These are phyloP conservation scores for Clathrospora elynae DNA, from an alignment of 2,329 filamentous ascomycete genomes.

Conservation along the genomic window DNA sequence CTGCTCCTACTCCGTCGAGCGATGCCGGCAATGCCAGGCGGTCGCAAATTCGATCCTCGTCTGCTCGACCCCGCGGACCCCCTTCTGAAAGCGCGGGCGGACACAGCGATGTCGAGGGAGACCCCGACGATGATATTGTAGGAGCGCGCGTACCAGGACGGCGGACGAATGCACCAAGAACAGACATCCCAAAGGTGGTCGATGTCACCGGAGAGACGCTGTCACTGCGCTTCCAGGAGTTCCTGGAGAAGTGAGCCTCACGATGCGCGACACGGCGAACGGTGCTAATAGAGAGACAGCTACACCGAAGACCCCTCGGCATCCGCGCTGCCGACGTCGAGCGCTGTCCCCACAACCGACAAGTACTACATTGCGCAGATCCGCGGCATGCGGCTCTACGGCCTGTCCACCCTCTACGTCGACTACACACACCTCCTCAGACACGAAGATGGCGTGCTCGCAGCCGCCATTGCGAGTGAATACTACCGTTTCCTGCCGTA, in stretches of 20 bases:
- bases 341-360: slow-evolving; percentile 70
- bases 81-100: slow-evolving; percentile 58
- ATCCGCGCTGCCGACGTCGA: slow-evolving; percentile 68
- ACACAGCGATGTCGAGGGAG: slow-evolving; percentile 62
- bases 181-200: slow-evolving; percentile 72
- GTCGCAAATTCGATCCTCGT: slow-evolving; percentile 53
- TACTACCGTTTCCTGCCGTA: slow-evolving; percentile 97
- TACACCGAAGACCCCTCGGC: slow-evolving; percentile 72
- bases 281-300: slow-evolving; percentile 34
- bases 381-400: slow-evolving; percentile 72
- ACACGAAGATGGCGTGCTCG: slow-evolving; percentile 78
- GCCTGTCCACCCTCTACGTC: slow-evolving; percentile 83
- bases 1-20: slow-evolving; percentile 47
- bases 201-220: slow-evolving; percentile 77
- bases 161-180: slow-evolving; percentile 52
- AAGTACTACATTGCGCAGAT: slow-evolving; percentile 87
- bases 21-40: slow-evolving; percentile 44
- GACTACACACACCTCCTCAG: slow-evolving; percentile 83
- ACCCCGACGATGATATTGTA: slow-evolving; percentile 66
- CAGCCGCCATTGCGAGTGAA: slow-evolving; percentile 82
- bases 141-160: slow-evolving; percentile 53
- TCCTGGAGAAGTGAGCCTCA: slow-evolving; percentile 70
- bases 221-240: slow-evolving; percentile 77
- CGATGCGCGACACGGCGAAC: background rate
- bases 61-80: slow-evolving; percentile 61